Conservation (phyloP, 2,329 filamentous ascomycete genomes). For the Claviceps fusiformis region DNA sequence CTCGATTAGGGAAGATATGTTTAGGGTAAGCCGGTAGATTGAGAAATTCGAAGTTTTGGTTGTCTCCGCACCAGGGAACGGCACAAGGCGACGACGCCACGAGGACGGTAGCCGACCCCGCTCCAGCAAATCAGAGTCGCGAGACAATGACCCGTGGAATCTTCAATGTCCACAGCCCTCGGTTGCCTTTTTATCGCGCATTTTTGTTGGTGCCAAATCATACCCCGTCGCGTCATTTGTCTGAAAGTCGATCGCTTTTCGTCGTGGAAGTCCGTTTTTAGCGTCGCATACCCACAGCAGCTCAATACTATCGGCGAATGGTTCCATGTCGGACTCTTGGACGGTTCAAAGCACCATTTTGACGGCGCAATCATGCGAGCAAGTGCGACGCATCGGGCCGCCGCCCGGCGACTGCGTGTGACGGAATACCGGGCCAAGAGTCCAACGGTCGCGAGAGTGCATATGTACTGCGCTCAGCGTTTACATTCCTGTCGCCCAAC, state of each 20-base stretch:
- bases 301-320: background rate
- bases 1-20: too few species aligned
- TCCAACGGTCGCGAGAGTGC: slow-evolving; percentile 1
- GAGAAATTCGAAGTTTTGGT: too few species aligned
- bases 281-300: background rate
- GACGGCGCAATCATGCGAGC: slow-evolving; percentile 8
- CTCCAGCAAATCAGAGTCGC: background rate
- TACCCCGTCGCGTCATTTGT: background rate
- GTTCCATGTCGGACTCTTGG: background rate
- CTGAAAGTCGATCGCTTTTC: background rate
- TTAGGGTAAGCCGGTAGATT: background rate
- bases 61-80: background rate
- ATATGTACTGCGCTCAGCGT: background rate
- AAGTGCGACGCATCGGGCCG: slow-evolving; percentile 5
- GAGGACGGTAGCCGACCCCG: background rate
- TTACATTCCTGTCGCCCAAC: background rate
- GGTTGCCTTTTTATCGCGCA: background rate
- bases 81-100: background rate
- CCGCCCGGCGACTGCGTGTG: slow-evolving; percentile 9
- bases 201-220: background rate
- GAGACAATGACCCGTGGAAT: background rate
- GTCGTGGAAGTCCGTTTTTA: background rate
- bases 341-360: background rate
- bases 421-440: slow-evolving; percentile 4
- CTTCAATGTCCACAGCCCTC: background rate